Conservation (phyloP, 306 rosid species). For the Cucurbita maxima region DNA sequence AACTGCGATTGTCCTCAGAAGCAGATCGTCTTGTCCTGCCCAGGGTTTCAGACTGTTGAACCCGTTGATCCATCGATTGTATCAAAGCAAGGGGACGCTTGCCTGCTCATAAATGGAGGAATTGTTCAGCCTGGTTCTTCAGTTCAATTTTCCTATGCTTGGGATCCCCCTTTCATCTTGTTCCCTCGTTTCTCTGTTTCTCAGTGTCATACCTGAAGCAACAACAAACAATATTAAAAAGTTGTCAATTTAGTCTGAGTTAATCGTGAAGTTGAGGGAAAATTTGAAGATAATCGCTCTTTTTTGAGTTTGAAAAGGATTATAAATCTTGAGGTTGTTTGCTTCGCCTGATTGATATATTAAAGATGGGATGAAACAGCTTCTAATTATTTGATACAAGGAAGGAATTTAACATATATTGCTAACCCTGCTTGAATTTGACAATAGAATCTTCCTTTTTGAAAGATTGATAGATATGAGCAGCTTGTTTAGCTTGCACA, state of each 20-base stretch:
- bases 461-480: neutral
- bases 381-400: neutral
- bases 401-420: neutral
- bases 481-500: neutral
- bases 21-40: constrained; percentile 15
- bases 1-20: constrained; percentile 28
- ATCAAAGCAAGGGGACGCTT: constrained; percentile 12
- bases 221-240: neutral
- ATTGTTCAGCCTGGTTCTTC: neutral
- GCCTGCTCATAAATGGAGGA: constrained; percentile 28
- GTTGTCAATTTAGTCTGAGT: neutral
- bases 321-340: neutral
- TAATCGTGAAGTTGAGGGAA: neutral
- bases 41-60: constrained; percentile 26
- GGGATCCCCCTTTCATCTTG: constrained; percentile 41
- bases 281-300: neutral
- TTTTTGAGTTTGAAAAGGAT: neutral
- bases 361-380: neutral
- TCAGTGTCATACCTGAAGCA: neutral
- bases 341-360: neutral
- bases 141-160: constrained; percentile 37
- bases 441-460: neutral
- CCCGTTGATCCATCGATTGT: constrained; percentile 17
- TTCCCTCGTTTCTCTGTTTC: constrained; percentile 20
- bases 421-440: neutral